Evolutionary conservation across 495 filamentous ascomycete genomes (phyloP).

Genomic region (Neurospora tetrasperma): DNA sequence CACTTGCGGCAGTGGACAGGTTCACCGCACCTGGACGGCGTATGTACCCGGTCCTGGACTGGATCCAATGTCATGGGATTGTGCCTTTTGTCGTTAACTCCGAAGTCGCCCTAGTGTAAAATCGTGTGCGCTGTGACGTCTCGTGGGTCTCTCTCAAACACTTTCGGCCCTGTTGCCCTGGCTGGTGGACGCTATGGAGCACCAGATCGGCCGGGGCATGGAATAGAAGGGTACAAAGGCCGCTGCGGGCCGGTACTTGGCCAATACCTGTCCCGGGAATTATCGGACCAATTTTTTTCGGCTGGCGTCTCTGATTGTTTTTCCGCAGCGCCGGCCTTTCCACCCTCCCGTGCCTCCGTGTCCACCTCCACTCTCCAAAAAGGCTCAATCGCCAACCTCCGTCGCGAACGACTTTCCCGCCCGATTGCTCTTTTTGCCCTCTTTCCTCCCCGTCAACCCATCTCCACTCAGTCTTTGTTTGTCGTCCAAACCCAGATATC

Average conservation of each 20-base stretch:
- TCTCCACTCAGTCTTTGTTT: slow-evolving; percentile 22
- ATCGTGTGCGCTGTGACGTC: neutral
- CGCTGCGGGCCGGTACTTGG: slow-evolving; percentile 4
- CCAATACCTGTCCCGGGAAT: slow-evolving; percentile 17
- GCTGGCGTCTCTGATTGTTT: slow-evolving; percentile 2
- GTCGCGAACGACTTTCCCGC: slow-evolving; percentile 17
- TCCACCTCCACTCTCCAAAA: slow-evolving; percentile 16
- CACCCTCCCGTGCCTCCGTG: slow-evolving; percentile 7
- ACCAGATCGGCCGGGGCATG: neutral
- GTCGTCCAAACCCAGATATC: slow-evolving; percentile 1
- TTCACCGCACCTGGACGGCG: neutral
- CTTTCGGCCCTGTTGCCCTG: neutral
- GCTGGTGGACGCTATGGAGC: neutral
- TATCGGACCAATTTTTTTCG: slow-evolving; percentile 22
- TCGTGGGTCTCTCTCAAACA: neutral
- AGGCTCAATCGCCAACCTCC: slow-evolving; percentile 19
- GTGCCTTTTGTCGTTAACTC: neutral
- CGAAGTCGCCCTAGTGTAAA: neutral
- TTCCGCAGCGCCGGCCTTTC: slow-evolving; percentile 8
- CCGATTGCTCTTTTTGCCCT: slow-evolving; percentile 14
- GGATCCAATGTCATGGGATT: neutral
- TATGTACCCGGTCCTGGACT: neutral
- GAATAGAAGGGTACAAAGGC: neutral
- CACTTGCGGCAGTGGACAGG: neutral
- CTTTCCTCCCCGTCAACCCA: slow-evolving; percentile 12